Percentiles rank a stretch among this genome's conserved stretches.
Evolutionary conservation across 306 rosid genomes (phyloP).

Genomic region (Sesbania bispinosa): DNA sequence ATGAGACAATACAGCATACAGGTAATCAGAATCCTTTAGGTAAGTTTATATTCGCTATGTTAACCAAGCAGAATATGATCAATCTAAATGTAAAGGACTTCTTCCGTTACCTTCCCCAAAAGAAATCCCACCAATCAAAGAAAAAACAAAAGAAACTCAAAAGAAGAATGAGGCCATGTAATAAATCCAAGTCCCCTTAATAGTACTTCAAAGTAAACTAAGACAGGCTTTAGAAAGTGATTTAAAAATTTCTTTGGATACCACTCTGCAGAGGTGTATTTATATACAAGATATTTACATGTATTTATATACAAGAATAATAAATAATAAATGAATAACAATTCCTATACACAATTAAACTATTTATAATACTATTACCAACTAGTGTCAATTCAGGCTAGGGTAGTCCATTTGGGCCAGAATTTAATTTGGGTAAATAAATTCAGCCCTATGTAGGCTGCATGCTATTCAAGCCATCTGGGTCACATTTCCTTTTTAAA

Average conservation of each 20-base stretch:
- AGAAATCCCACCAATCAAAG: background rate
- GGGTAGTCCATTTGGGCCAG: background rate
- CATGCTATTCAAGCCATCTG: background rate
- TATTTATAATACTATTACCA: background rate
- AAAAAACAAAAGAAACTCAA: background rate
- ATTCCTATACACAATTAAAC: slow-evolving; percentile 3
- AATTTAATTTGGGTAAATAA: background rate
- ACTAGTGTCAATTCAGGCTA: background rate
- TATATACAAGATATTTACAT: background rate
- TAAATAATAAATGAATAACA: background rate
- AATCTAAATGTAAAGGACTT: slow-evolving; percentile 1
- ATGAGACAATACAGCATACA: background rate
- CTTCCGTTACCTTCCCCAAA: background rate
- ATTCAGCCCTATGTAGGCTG: background rate
- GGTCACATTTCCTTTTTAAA: background rate
- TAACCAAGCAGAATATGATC: background rate
- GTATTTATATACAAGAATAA: background rate
- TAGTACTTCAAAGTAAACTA: background rate
- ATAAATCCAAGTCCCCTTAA: background rate
- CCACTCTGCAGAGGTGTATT: background rate
- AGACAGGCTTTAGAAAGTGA: background rate
- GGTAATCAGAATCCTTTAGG: slow-evolving; percentile 5
- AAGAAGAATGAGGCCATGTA: background rate
- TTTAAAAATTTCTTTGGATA: background rate
- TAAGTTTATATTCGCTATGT: background rate